These are phyloP conservation scores for Graphium sp. DNA, from an alignment of 2,329 filamentous ascomycete genomes.

Conservation along the genomic window DNA sequence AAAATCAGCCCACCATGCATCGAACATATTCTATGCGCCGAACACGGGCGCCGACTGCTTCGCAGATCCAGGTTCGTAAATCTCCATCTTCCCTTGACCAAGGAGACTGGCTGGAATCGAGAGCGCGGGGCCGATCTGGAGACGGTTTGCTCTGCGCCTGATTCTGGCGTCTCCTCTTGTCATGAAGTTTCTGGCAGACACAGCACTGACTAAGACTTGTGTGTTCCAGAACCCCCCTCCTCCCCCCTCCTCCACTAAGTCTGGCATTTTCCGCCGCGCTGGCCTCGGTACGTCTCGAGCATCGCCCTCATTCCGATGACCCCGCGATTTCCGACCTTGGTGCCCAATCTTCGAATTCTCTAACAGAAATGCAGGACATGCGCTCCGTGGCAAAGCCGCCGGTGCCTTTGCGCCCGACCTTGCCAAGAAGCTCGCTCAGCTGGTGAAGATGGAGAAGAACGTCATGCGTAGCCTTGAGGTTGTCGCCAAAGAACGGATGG, in stretches of 20 bases:
- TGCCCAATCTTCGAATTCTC: background rate
- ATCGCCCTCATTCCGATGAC: background rate
- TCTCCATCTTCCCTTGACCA: too few species aligned
- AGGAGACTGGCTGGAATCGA: too few species aligned
- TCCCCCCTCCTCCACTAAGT: slow-evolving; percentile 80
- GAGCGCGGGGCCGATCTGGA: too few species aligned
- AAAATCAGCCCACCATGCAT: slow-evolving; percentile 65
- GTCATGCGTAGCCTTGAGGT: slow-evolving; percentile 97
- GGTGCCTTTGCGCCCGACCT: slow-evolving; percentile 73
- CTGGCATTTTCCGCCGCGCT: slow-evolving; percentile 70
- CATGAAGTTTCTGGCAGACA: too few species aligned
- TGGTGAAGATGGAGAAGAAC: slow-evolving; percentile 99
- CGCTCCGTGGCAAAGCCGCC: slow-evolving; percentile 55
- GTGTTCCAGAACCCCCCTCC: slow-evolving; percentile 69
- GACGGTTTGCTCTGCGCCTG: too few species aligned
- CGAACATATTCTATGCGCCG: slow-evolving; percentile 99
- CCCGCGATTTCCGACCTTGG: too few species aligned
- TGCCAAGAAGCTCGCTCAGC: slow-evolving; percentile 90
- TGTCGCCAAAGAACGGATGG: slow-evolving; percentile 92
- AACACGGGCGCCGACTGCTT: slow-evolving; percentile 87
- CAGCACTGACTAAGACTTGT: too few species aligned
- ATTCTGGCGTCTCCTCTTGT: too few species aligned
- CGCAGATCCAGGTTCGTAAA: slow-evolving; percentile 40
- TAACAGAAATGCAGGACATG: slow-evolving; percentile 30
- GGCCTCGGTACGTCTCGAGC: slow-evolving; percentile 57